Evolutionary conservation across 495 filamentous ascomycete species (phyloP), one percentile per base, ranked within the genome.

Genomic region (Cladorrhinum samala): DNA sequence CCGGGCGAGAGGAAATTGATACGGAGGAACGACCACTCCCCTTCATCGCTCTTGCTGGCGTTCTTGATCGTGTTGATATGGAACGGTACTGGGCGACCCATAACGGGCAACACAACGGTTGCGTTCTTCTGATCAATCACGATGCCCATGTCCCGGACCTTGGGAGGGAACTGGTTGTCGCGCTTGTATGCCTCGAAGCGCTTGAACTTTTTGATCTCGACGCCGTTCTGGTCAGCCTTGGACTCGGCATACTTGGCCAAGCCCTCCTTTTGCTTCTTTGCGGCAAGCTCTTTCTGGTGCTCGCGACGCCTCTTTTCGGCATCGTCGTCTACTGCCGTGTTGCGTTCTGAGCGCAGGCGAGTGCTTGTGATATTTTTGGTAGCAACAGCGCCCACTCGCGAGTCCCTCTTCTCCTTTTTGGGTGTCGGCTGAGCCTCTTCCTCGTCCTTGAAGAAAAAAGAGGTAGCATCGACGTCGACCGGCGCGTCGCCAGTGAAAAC

Each of bases 21-120:
- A 46, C 94, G 83, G 13, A 99, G 77, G 69, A 88, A 96, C 0
- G 91, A 86, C 68, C 85, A 96, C 56, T 96, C 91, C 17, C 89
- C 91, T 68, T 99, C 94, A 50, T 93, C 89, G 59, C 85, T 92
- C 72, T 92, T 94, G 76, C 89, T 92, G 11, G 86, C 89, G 60
- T 96, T 99, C 70, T 99, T 99, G 76, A 99, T 91, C 1, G 94
- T 96, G 65, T 96, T 92, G 67, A 97, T 96, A 65, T 99, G 94
- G 75, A 97, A 97, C 6, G 94, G 94, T 17, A 99, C 94, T 2
- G 94, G 94, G 20, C 94, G 81, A 45, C 94, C 94, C 88, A 97
- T 96, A 56, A 99, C 90, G 17, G 94, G 94, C 46, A 97, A 82
- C 44, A 97, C 83, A 37, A 99, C 79, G 9, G 92, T 96, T 47